Base-by-base conservation (phyloP, 75 land plant genomes). In the Pinus tabuliformis region DNA sequence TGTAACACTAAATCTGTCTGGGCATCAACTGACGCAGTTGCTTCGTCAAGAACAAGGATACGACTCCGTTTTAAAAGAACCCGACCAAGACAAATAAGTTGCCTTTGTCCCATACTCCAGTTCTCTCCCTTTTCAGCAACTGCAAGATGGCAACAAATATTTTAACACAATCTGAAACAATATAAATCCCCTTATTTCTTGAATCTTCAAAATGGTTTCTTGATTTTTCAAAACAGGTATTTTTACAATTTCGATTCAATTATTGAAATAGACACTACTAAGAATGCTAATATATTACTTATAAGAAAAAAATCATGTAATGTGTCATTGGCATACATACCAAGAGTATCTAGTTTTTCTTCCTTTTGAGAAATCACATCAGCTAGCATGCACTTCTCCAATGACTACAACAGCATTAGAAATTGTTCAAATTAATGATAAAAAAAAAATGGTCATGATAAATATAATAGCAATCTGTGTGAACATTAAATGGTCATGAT, bases 71-170 rank as follows among this genome's bases (percentile, higher is more conserved):
- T 84, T 71, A 84, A 65, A 58, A 84, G 65, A 15, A 79, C 86
- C 45, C 85, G 62, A 0, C 84, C 84, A 52, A 84, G 76, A 45
- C 86, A 84, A 54, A 84, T 68, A 21, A 84, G 85, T 49, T 84
- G 86, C n/a, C 79, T 60, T 62, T 84, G 86, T 17, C 84, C 86
- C 75, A 81, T 75, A 60, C 86, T 84, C 86, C 86, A 84, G 65
- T 81, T 84, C 3, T 84, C 86, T 49, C 86, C 86, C 56, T 84
- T 81, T 49, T 84, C 85, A 36, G 52, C 12, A 20, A 84, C 86
- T 84, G 79, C 59, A 15, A 62, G 42, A 59, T 33, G 66, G 39
- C 2, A 66, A 18, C 11, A 39, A 39, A 39, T 66, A 2, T 45
- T 17, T 36, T 66, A 18, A 37, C 9, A 66, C 17, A 49, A 49